A percentile compares a stretch with the other conserved stretches of the same genome.
phyloP scores from a whole-genome alignment of 2,329 filamentous ascomycete species.

The Lasiodiplodia theobromae region DNA sequence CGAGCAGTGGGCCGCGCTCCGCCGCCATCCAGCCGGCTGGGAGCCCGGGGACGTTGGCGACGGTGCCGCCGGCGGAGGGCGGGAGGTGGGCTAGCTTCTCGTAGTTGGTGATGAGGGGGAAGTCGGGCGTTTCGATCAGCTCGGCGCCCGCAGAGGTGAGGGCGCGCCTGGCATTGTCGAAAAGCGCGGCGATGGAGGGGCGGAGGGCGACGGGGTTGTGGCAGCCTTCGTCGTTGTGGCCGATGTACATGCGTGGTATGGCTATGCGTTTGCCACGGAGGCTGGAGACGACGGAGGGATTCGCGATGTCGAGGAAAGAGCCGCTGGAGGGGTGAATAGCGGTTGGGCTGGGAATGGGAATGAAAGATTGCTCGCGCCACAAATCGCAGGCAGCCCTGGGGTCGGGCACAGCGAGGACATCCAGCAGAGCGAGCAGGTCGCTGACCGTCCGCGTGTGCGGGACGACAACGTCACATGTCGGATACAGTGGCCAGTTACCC shows the following conservation, averaged over 20 bases:
- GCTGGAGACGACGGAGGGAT: conserved; percentile 31
- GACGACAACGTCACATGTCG: conserved; percentile 60
- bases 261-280: conserved; percentile 54
- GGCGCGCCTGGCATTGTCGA: conserved; percentile 43
- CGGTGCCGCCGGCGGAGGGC: conserved; percentile 43
- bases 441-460: neutral
- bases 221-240: conserved; percentile 35
- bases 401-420: conserved; percentile 55
- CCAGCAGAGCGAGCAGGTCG: conserved; percentile 45
- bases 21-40: conserved; percentile 56
- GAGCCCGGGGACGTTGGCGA: conserved; percentile 52
- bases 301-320: conserved; percentile 34
- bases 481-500: conserved; percentile 61
- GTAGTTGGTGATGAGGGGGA: conserved; percentile 56
- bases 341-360: conserved; percentile 47
- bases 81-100: conserved; percentile 41
- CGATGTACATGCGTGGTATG: conserved; percentile 59
- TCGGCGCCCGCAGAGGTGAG: conserved; percentile 53
- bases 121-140: conserved; percentile 51
- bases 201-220: conserved; percentile 41
- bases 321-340: conserved; percentile 40
- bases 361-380: conserved; percentile 58
- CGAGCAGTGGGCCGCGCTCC: conserved; percentile 58
- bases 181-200: conserved; percentile 44
- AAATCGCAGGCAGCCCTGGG: conserved; percentile 53